phyloP scores from a whole-genome alignment of 495 filamentous ascomycete species.

The Aspergillus sclerotioniger region DNA sequence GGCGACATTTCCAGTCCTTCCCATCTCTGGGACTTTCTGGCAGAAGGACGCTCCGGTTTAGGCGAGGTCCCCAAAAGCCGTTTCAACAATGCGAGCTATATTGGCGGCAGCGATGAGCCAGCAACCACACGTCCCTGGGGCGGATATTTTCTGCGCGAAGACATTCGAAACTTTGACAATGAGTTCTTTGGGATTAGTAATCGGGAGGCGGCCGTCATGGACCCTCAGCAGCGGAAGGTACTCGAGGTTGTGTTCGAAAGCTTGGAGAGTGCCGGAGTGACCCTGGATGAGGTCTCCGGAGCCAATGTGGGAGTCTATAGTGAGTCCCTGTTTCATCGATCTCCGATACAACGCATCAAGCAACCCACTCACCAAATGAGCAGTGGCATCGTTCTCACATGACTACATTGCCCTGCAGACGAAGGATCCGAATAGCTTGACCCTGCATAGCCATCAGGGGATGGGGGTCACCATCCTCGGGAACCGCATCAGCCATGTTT shows the following conservation, averaged over 20 bases:
- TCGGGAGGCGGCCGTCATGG: conserved; percentile 10
- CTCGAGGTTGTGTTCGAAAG: not conserved
- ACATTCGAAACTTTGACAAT: conserved; percentile 5
- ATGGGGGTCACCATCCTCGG: conserved; percentile 6
- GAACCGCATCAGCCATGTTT: conserved; percentile 11
- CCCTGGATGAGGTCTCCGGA: not conserved
- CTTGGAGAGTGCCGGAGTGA: not conserved
- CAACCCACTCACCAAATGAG: too few species aligned
- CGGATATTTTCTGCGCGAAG: not conserved
- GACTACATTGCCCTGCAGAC: not conserved
- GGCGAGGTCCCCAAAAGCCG: not conserved
- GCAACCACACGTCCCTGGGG: not conserved
- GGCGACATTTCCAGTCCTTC: not conserved
- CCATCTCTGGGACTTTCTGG: not conserved
- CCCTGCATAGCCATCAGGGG: not conserved
- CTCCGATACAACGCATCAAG: too few species aligned
- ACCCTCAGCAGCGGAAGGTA: conserved; percentile 3
- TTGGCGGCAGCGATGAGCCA: too few species aligned
- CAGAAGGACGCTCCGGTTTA: not conserved
- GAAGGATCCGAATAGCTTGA: not conserved
- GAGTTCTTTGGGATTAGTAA: conserved; percentile 9
- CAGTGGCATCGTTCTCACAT: not conserved
- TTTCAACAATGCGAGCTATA: not conserved
- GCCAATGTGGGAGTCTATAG: not conserved
- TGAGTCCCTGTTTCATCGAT: not conserved